phyloP scores from a whole-genome alignment of 2,329 filamentous ascomycete species.

The Aspergillus tubingensis region DNA sequence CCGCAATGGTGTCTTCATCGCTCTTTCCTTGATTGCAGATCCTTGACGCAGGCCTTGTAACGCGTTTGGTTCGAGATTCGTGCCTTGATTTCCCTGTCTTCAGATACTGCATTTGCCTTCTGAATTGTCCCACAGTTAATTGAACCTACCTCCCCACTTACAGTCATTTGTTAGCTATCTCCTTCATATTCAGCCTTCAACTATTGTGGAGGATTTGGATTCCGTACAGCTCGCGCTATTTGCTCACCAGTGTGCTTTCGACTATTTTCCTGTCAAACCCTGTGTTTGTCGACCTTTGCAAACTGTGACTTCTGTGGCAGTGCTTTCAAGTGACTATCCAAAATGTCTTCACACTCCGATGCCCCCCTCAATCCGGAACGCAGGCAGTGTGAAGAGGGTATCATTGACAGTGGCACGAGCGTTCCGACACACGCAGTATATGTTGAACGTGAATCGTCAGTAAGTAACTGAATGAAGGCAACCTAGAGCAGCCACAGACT shows the following conservation, averaged over 20 bases:
- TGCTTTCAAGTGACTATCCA: constrained; percentile 7
- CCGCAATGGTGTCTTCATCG: constrained; percentile 29
- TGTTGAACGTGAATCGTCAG: constrained; percentile 30
- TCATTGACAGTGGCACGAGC: constrained; percentile 21
- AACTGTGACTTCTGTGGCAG: neutral
- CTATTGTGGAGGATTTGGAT: constrained; percentile 29
- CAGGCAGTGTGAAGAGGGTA: constrained; percentile 25
- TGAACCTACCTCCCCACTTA: constrained; percentile 21
- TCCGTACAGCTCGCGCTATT: constrained; percentile 20
- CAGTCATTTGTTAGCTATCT: constrained; percentile 26
- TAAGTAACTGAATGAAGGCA: constrained; percentile 19
- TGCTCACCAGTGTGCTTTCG: constrained; percentile 11
- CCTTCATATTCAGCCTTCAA: constrained; percentile 19
- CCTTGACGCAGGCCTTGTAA: neutral
- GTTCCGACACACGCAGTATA: constrained; percentile 19
- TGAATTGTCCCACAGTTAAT: constrained; percentile 8
- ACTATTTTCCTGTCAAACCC: constrained; percentile 14
- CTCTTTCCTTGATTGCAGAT: constrained; percentile 20
- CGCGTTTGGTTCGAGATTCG: no score
- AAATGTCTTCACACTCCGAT: constrained; percentile 32
- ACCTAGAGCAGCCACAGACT: neutral
- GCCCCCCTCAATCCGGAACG: constrained; percentile 28
- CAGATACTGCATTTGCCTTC: constrained; percentile 26
- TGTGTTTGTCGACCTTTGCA: neutral
- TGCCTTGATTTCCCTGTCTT: constrained; percentile 20